Conservation (phyloP, 148 eudicot genomes). For the Salicornia ramosissima region DNA sequence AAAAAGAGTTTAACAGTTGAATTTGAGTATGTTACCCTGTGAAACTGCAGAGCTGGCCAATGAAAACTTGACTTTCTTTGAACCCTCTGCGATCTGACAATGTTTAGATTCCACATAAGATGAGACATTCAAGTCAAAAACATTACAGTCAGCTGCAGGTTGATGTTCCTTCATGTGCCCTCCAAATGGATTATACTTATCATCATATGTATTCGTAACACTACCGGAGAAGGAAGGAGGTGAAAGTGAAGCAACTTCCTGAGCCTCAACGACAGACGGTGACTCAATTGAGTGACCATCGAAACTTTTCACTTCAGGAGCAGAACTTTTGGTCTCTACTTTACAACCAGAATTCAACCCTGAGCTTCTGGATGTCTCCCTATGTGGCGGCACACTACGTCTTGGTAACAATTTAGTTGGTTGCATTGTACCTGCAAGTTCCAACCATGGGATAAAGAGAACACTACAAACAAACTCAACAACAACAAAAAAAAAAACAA, state of each 20-base stretch:
- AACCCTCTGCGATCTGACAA: conserved; percentile 38
- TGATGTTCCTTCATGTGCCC: conserved; percentile 36
- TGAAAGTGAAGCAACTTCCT: conserved; percentile 53
- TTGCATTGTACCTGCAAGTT: conserved; percentile 52
- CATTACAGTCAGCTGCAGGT: conserved; percentile 20
- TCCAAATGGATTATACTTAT: conserved; percentile 28
- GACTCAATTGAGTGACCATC: conserved; percentile 24
- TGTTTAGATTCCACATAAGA: conserved; percentile 29
- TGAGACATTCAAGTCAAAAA: conserved; percentile 34
- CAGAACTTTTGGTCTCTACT: conserved; percentile 30
- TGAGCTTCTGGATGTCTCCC: conserved; percentile 38
- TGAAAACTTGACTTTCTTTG: conserved; percentile 79
- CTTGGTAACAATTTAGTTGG: conserved; percentile 54
- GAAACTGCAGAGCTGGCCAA: conserved; percentile 30
- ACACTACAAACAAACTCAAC: background rate
- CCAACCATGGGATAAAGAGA: background rate
- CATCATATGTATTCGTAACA: conserved; percentile 43
- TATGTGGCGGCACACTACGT: conserved; percentile 53
- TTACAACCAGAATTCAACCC: conserved; percentile 22
- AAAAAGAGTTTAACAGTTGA: too few species aligned
- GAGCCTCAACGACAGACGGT: conserved; percentile 31
- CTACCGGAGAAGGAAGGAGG: conserved; percentile 53
- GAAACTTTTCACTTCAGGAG: background rate
- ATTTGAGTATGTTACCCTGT: conserved; percentile 51
- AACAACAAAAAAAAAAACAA: background rate